Evolutionary conservation across 768 basidiomycete genomes (phyloP), one percentile per base, ranked within the genome.

Genomic region (Artomyces pyxidatus): DNA sequence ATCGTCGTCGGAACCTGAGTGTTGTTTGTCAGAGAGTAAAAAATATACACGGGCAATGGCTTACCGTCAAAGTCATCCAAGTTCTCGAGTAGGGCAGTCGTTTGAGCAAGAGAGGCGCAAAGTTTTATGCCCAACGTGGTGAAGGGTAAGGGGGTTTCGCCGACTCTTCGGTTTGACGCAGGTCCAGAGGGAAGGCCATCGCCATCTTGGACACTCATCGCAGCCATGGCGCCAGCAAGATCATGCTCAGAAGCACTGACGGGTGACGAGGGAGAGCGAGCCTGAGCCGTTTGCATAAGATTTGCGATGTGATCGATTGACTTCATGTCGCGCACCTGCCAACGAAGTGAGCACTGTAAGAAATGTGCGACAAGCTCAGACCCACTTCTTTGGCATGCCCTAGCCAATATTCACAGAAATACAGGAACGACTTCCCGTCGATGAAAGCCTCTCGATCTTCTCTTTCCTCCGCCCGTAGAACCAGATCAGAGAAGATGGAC

Each of bases 391-490:
- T 78, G 0, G 87, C 85, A 54, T 88, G 76, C 17, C 65, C 68
- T 55, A 79, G 73, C 80, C 88, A 88, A 47, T 77, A 79, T 54
- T 89, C 85, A 59, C 85, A 88, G 61, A 85, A 77, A 7, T 69
- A 68, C 12, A 77, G 52, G 57, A 85, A 90, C 0, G 72, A 69
- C 41, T 65, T 71, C 3, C 79, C 79, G 14, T 63, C 62, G 48
- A 77, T 54, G 53, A 83, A 82, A 0, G 28, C 53, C 2, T 49
- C 60, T n/a, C 44, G 53, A 54, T 70, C 73, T 26, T 49, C 45
- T 52, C 70, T 60, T 16, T 59, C 53, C 56, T 74, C 69, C 0
- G 71, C 71, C 37, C 65, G 54, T 3, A 50, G 55, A n/a, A 80
- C 62, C 2, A 85, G 51, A 16, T 69, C 67, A 6, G 65, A 64